Evolutionary conservation across 2,329 filamentous ascomycete species (phyloP), one percentile per base, ranked within the genome.

Genomic region (Paraconiothyrium sp.): DNA sequence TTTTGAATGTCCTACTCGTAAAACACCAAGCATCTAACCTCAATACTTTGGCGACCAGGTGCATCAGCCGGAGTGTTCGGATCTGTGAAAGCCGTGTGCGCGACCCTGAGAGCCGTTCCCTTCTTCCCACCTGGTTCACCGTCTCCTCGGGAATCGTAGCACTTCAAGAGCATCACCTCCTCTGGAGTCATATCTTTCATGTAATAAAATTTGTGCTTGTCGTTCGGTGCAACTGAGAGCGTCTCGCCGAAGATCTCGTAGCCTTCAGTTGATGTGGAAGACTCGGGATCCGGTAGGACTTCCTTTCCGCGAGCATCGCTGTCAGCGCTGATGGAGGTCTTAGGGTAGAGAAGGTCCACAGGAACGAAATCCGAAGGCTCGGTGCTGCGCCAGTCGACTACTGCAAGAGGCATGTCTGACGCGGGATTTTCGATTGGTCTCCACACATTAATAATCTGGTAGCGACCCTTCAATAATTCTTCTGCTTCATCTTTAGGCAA

Each of bases 401-500:
- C 88, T 0, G 88, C 89, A 1, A 93, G 82, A 1, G 91, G 91
- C 68, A 84, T 87, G 48, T 90, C 85, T 60, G 88, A 87, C 7
- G 92, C 84, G 2, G 89, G 87, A 39, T 82, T 81, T 34, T 84
- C 82, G 66, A 91, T 90, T 0, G 89, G 89, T 41, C 89, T 83
- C 89, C 89, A 91, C 16, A 91, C 88, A 64, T 92, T 91, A 74
- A 91, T 87, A 69, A 91, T 86, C 71, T 90, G 88, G 70, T 86
- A 90, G 5, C 89, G 82, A 8, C 84, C 82, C 59, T 82, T 81
- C 2, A 90, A 67, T 10, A 90, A 77, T 57, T 83, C 81, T 32
- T 89, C 86, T 0, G 84, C 86, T 67, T 89, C 87, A 1, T 82
- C 81, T 2, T 74, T 76, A 0, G 84, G 80, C 0, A 90, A 66